A percentile compares a stretch with the other conserved stretches of the same genome.
These are phyloP conservation scores for Neofusicoccum sp. DNA, from an alignment of 2,329 filamentous ascomycete species.

Conservation along the genomic window DNA sequence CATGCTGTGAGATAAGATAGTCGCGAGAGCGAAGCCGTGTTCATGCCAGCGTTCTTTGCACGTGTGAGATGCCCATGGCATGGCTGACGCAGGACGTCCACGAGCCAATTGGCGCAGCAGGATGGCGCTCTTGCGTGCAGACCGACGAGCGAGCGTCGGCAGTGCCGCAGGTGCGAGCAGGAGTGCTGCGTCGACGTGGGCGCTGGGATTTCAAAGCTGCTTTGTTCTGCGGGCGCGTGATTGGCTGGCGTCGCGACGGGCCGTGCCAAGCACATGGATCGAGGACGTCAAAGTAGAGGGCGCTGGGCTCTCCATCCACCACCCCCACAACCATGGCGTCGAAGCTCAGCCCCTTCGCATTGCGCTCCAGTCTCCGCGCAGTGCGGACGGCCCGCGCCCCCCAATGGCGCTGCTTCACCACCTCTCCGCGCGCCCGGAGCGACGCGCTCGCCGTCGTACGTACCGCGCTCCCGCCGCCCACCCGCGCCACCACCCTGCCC, in stretches of 20 bases:
- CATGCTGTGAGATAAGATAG: no score
- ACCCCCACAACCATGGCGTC: constrained; percentile 67
- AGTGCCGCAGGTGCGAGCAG: background rate
- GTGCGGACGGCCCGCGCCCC: constrained; percentile 64
- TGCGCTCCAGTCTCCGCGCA: constrained; percentile 69
- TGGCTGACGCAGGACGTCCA: no score
- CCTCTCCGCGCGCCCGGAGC: constrained; percentile 68
- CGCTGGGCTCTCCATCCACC: background rate
- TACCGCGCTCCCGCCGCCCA: constrained; percentile 24
- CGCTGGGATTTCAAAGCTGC: constrained; percentile 15
- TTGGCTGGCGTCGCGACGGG: constrained; percentile 5
- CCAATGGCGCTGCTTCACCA: constrained; percentile 73
- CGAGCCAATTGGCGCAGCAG: background rate
- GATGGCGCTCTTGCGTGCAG: no score
- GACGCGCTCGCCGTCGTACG: constrained; percentile 66
- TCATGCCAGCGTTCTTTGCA: no score
- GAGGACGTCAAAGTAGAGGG: constrained; percentile 18
- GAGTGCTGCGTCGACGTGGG: background rate
- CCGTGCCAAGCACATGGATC: constrained; percentile 11
- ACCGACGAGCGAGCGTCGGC: background rate
- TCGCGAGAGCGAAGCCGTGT: no score
- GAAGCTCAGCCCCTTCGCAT: constrained; percentile 73
- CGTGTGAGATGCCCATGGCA: no score
- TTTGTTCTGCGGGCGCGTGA: constrained; percentile 11
- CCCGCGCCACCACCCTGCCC: background rate